These are phyloP conservation scores for Medicago ruthenica DNA, from an alignment of 306 rosid species.

Conservation along the genomic window DNA sequence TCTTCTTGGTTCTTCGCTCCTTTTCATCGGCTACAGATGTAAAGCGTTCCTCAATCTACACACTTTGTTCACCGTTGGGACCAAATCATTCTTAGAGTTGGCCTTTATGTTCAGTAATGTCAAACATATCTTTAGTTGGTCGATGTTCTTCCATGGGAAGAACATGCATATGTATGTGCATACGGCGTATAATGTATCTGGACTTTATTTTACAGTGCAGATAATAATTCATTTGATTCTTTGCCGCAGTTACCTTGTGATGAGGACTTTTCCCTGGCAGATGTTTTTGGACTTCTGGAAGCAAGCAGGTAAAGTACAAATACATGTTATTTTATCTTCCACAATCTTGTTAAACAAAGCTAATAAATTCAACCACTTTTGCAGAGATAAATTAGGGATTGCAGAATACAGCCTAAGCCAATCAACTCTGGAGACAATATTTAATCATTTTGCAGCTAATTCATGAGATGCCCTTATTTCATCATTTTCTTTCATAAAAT, in stretches of 20 bases:
- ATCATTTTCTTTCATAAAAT: conserved; percentile 8
- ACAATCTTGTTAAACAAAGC: conserved; percentile 21
- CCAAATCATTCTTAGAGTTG: conserved; percentile 1
- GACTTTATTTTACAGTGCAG: conserved; percentile 11
- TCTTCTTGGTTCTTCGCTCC: background rate
- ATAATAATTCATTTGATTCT: conserved; percentile 40
- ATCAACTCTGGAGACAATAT: conserved; percentile 89
- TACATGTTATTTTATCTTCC: conserved; percentile 25
- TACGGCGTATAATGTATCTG: conserved; percentile 14
- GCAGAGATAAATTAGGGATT: conserved; percentile 71
- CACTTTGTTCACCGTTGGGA: background rate
- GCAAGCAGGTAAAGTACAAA: conserved; percentile 62
- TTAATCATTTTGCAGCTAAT: conserved; percentile 89
- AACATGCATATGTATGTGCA: conserved; percentile 3
- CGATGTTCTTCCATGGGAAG: conserved; percentile 2
- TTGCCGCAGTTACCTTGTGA: conserved; percentile 71
- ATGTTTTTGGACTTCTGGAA: conserved; percentile 90
- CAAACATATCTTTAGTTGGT: conserved; percentile 20
- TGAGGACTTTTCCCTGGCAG: conserved; percentile 79
- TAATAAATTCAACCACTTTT: conserved; percentile 40
- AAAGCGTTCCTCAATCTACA: background rate
- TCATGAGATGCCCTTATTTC: conserved; percentile 47
- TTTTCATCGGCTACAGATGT: background rate
- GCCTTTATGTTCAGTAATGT: conserved; percentile 30
- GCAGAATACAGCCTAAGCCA: conserved; percentile 96